Conservation (phyloP, 1,284 basidiomycete genomes). For the Volvariella volvacea region DNA sequence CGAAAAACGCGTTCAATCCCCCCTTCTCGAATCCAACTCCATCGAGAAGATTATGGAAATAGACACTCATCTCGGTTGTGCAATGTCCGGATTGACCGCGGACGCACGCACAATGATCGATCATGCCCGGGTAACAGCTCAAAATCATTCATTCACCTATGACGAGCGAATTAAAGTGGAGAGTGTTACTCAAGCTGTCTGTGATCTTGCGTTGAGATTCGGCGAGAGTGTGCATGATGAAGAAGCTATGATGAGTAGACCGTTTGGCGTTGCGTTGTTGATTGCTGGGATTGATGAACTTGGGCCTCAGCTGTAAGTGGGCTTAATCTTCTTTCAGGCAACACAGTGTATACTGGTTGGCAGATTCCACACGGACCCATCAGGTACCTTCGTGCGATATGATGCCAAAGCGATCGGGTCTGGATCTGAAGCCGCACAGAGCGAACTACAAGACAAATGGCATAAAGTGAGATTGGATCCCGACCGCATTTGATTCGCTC, state of each 20-base stretch:
- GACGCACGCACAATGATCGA: slow-evolving; percentile 99
- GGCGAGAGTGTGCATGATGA: slow-evolving; percentile 99
- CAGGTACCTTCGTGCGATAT: slow-evolving; percentile 96
- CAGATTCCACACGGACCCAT: slow-evolving; percentile 97
- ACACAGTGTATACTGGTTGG: slow-evolving; percentile 8
- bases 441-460: slow-evolving; percentile 96
- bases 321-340: slow-evolving; percentile 15
- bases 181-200: slow-evolving; percentile 95
- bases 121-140: slow-evolving; percentile 94
- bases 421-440: slow-evolving; percentile 96
- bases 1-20: slow-evolving; percentile 98
- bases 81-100: slow-evolving; percentile 97
- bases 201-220: slow-evolving; percentile 94
- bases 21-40: slow-evolving; percentile 89
- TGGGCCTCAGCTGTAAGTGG: slow-evolving; percentile 84
- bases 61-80: slow-evolving; percentile 92
- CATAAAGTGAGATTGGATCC: slow-evolving; percentile 61
- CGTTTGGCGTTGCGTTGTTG: slow-evolving; percentile 96
- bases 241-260: slow-evolving; percentile 98
- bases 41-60: slow-evolving; percentile 99
- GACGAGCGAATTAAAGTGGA: slow-evolving; percentile 97
- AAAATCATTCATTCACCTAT: slow-evolving; percentile 97
- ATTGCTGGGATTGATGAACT: slow-evolving; percentile 96
- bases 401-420: slow-evolving; percentile 99
- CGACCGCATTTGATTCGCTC: slow-evolving; percentile 5